Evolutionary conservation across 345 rosid species (phyloP), one percentile per base, ranked within the genome.

Genomic region (Reutealis trisperma): DNA sequence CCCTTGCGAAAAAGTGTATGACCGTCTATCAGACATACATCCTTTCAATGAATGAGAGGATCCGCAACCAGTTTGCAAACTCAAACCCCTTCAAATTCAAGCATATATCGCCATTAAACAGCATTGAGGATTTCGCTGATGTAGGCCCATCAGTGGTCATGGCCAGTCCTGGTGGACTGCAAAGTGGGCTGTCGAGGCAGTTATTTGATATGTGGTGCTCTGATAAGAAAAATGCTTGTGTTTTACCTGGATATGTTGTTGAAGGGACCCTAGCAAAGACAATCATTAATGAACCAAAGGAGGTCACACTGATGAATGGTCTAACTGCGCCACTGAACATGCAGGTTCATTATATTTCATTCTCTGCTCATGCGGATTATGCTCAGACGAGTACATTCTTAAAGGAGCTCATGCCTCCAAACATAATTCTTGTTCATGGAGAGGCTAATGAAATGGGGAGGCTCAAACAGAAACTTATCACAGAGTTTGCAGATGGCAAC

Each of bases 1-100:
- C 99, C 1, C 94, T 95, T 62, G 99, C 99, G 16, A 93, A 93
- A 74, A 95, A 88, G 88, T 93, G 99, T 65, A 95, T 95, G 97
- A 85, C 97, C 0, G 99, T 95, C 63, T 95, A 95, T 83, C 98
- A 95, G 80, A 95, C 99, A 34, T 95, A 95, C 83, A 95, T 95
- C 60, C 88, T 89, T 71, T 90, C 99, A 75, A 95, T 95, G 99
- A 95, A 95, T 42, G 97, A 93, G 81, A 91, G 94, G 84, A 90
- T 95, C 73, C 90, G 93, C 32, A 91, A 86, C 81, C 99, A 95
- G 87, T 95, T 93, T 83, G 98, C 97, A 12, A 88, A 80, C 68
- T 89, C 99, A 68, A 95, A 95, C 71, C 98, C 99, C 13, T 95
- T 95, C 78, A 90, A 91, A 76, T 95, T 95, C 88, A 95, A 95